Percentiles rank a stretch among this genome's conserved stretches.
phyloP scores from a whole-genome alignment of 352 stramenopile genomes.

The Phytopythium boreale region DNA sequence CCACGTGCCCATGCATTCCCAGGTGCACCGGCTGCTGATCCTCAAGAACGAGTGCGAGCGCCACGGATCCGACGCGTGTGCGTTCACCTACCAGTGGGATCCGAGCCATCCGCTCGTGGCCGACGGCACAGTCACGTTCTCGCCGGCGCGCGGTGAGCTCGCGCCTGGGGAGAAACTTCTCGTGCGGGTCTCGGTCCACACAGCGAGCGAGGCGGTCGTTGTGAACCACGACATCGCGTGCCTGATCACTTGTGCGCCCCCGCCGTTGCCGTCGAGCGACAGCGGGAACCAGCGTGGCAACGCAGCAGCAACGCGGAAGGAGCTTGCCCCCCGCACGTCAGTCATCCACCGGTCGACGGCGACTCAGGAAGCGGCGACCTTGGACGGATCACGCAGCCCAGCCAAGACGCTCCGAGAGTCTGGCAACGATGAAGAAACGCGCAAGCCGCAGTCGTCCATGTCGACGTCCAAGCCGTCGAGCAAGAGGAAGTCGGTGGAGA shows the following conservation, averaged over 20 bases:
- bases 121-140: slow-evolving; percentile 44
- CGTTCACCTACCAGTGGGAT: slow-evolving; percentile 62
- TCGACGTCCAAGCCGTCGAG: slow-evolving; percentile 4
- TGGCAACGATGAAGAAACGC: not conserved
- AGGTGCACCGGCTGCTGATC: slow-evolving; percentile 43
- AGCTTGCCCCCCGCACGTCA: slow-evolving; percentile 23
- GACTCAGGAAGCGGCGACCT: slow-evolving; percentile 46
- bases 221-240: slow-evolving; percentile 72
- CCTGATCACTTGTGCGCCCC: slow-evolving; percentile 25
- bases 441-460: not conserved
- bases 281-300: slow-evolving; percentile 2
- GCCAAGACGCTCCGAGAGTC: slow-evolving; percentile 8
- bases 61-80: slow-evolving; percentile 4
- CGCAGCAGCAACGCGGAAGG: not conserved
- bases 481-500: not conserved
- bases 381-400: slow-evolving; percentile 16
- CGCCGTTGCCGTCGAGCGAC: not conserved
- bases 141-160: slow-evolving; percentile 46
- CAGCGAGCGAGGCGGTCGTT: slow-evolving; percentile 39
- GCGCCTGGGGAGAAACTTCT: slow-evolving; percentile 41
- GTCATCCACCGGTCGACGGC: slow-evolving; percentile 62
- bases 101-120: slow-evolving; percentile 44
- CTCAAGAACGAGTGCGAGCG: slow-evolving; percentile 37
- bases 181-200: slow-evolving; percentile 47
- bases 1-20: slow-evolving; percentile 53